Evolutionary conservation across 2,329 filamentous ascomycete species (phyloP).

Genomic region (Paracamarosporium sp.): DNA sequence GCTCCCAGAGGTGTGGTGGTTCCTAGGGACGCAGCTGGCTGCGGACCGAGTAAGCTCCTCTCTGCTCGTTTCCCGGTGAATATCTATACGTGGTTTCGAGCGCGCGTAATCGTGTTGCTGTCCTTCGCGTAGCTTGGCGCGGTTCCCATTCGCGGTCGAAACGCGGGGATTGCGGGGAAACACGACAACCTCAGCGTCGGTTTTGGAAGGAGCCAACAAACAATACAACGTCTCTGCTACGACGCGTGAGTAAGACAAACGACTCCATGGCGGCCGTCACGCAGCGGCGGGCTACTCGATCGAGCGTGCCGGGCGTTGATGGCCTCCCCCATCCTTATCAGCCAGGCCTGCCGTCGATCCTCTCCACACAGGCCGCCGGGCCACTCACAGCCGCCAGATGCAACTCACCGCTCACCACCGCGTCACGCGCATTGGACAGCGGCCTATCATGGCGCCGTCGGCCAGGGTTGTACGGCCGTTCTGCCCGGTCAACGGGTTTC

Average conservation of each 20-base stretch:
- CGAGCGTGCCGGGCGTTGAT: constrained; percentile 1
- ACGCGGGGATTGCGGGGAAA: constrained; percentile 6
- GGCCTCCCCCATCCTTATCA: constrained; percentile 12
- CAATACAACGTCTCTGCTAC: not conserved
- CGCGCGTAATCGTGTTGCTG: too few species aligned
- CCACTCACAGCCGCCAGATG: constrained; percentile 7
- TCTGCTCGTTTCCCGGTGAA: not conserved
- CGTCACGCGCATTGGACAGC: constrained; percentile 16
- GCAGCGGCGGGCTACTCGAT: constrained; percentile 4
- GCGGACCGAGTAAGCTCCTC: too few species aligned
- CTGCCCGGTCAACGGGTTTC: constrained; percentile 1
- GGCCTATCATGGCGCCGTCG: constrained; percentile 10
- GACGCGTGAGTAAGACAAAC: not conserved
- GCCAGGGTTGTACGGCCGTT: constrained; percentile 7
- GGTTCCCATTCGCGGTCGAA: not conserved
- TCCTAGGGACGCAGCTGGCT: too few species aligned
- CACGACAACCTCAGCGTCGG: not conserved
- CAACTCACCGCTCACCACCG: not conserved
- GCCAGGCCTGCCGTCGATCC: constrained; percentile 11
- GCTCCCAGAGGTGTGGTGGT: too few species aligned
- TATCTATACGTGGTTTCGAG: too few species aligned
- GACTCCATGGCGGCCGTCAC: not conserved
- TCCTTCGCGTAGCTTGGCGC: not conserved
- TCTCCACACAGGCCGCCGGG: not conserved
- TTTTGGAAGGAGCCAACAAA: constrained; percentile 6